Conservation (phyloP, 2,329 filamentous ascomycete genomes). For the Fusarium sororula region DNA sequence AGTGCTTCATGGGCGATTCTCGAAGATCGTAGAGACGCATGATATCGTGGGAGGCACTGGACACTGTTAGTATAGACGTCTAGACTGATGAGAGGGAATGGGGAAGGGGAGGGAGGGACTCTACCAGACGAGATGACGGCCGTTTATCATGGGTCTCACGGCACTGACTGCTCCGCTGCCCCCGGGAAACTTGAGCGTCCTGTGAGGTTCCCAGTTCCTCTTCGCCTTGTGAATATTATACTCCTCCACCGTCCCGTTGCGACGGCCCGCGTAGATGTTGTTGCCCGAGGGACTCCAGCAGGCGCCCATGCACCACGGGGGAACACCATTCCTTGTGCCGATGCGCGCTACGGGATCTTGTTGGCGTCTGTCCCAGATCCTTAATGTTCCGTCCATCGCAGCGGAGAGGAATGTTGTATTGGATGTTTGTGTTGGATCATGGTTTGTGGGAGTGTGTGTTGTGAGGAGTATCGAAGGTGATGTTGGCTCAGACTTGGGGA, state of each 20-base stretch:
- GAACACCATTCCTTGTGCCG: slow-evolving; percentile 75
- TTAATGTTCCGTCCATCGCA: slow-evolving; percentile 84
- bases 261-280: slow-evolving; percentile 88
- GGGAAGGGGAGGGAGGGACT: slow-evolving; percentile 9
- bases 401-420: slow-evolving; percentile 88
- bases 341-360: slow-evolving; percentile 83
- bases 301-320: slow-evolving; percentile 97
- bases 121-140: slow-evolving; percentile 84
- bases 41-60: slow-evolving; percentile 89
- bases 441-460: slow-evolving; percentile 50
- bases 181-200: slow-evolving; percentile 85
- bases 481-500: slow-evolving; percentile 26
- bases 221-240: slow-evolving; percentile 82
- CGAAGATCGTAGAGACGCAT: slow-evolving; percentile 90
- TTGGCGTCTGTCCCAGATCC: slow-evolving; percentile 91
- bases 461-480: slow-evolving; percentile 48
- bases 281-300: slow-evolving; percentile 98
- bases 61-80: background rate
- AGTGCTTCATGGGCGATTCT: slow-evolving; percentile 73
- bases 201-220: slow-evolving; percentile 74
- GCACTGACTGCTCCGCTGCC: slow-evolving; percentile 92
- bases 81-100: too few species aligned
- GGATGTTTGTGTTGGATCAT: slow-evolving; percentile 68
- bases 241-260: slow-evolving; percentile 94
- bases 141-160: slow-evolving; percentile 90